A percentile compares a stretch with the other conserved stretches of the same genome.
phyloP scores from a whole-genome alignment of 768 basidiomycete genomes.

The Psilocybe subaeruginosa region DNA sequence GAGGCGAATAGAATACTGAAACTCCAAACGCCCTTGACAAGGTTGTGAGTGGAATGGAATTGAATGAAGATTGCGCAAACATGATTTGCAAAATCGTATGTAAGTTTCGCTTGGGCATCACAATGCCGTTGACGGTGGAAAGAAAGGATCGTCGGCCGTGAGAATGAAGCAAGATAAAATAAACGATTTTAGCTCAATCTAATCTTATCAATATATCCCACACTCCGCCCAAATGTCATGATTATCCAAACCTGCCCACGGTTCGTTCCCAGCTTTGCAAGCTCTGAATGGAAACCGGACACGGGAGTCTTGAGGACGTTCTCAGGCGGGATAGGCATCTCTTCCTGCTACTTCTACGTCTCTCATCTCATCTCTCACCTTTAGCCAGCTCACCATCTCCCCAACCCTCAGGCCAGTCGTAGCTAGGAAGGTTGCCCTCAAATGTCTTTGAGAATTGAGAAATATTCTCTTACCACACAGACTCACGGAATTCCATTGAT shows the following conservation, averaged over 20 bases:
- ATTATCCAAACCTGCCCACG: too few relatives aligned
- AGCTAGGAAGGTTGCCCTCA: neutral
- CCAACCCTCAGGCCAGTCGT: too few relatives aligned
- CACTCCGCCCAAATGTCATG: neutral
- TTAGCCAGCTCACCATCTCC: neutral
- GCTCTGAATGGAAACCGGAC: too few relatives aligned
- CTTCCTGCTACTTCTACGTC: too few relatives aligned
- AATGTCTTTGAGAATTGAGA: slow-evolving; percentile 18
- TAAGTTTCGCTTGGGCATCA: neutral
- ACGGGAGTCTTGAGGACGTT: neutral
- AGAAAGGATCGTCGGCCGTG: neutral
- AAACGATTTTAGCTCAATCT: neutral
- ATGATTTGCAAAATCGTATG: too few relatives aligned
- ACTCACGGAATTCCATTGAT: slow-evolving; percentile 29
- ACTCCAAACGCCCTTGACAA: too few relatives aligned
- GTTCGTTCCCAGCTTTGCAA: neutral
- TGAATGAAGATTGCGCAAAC: too few relatives aligned
- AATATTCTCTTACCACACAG: slow-evolving; percentile 26
- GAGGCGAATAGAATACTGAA: too few relatives aligned
- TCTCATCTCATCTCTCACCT: neutral
- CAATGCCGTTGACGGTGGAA: neutral
- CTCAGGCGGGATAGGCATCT: neutral
- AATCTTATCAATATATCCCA: neutral
- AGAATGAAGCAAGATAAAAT: too few relatives aligned
- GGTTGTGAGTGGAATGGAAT: too few relatives aligned